These are phyloP conservation scores for Ulota crispa DNA, from an alignment of 225 moss, liverwort and hornwort genomes.

Conservation along the genomic window DNA sequence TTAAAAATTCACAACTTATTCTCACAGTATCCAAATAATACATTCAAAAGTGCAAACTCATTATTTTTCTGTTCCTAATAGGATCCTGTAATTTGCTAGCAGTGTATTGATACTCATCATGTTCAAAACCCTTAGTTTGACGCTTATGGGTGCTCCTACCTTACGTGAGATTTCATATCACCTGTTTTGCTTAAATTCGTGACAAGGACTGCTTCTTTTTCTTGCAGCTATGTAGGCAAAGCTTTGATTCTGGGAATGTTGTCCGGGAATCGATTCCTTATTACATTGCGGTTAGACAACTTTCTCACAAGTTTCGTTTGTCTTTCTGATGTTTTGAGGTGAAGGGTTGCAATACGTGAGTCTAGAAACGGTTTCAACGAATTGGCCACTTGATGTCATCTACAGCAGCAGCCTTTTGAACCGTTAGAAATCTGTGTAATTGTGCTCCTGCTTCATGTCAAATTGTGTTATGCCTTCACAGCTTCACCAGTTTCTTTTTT, in stretches of 20 bases:
- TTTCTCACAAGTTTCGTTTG: slow-evolving; percentile 14
- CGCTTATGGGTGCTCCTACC: no score
- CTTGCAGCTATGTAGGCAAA: slow-evolving; percentile 81
- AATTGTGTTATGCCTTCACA: background rate
- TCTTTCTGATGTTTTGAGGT: slow-evolving; percentile 8
- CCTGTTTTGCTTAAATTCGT: slow-evolving; percentile 6
- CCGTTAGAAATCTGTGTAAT: slow-evolving; percentile 5
- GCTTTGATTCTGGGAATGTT: slow-evolving; percentile 86
- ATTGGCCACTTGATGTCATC: slow-evolving; percentile 5
- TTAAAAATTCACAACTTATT: no score
- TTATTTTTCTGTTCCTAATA: no score
- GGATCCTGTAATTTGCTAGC: no score
- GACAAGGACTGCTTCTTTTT: slow-evolving; percentile 7
- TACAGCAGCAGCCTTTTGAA: slow-evolving; percentile 19
- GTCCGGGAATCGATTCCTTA: slow-evolving; percentile 76
- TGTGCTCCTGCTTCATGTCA: slow-evolving; percentile 10
- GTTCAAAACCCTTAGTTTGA: no score
- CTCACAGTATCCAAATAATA: no score
- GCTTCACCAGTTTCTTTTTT: slow-evolving; percentile 19
- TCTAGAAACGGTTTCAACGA: background rate
- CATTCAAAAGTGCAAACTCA: no score
- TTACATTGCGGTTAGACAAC: slow-evolving; percentile 73
- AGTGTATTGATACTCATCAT: no score
- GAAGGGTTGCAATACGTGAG: background rate
- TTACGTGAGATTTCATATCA: slow-evolving; percentile 7